Evolutionary conservation across 176 grass and related monocot species (phyloP).

Genomic region (Eremochloa ophiuroides): DNA sequence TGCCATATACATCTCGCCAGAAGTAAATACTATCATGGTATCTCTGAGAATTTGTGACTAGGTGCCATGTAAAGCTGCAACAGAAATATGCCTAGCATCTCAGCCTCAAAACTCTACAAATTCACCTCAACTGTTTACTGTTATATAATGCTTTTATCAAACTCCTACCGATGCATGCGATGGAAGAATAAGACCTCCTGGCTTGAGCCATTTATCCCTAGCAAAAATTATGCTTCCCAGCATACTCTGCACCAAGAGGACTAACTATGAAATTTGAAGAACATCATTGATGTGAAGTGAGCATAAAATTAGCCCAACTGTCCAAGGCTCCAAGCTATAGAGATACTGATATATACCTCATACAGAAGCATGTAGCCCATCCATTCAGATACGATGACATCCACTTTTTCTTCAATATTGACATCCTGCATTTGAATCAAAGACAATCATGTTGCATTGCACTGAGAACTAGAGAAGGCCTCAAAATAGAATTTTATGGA

Average conservation of each 20-base stretch:
- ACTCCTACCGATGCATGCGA: constrained; percentile 85
- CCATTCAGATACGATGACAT: constrained; percentile 99
- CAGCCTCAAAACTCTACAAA: constrained; percentile 17
- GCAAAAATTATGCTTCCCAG: constrained; percentile 94
- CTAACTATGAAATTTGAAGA: constrained; percentile 23
- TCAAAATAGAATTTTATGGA: constrained; percentile 17
- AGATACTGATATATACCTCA: constrained; percentile 56
- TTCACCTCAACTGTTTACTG: not conserved
- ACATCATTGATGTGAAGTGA: not conserved
- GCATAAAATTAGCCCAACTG: not conserved
- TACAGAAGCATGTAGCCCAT: constrained; percentile 98
- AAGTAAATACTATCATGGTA: constrained; percentile 94
- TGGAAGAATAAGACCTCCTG: constrained; percentile 95
- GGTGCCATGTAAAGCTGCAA: constrained; percentile 96
- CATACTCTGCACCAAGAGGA: constrained; percentile 72
- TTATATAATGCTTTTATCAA: not conserved
- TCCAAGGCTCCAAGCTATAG: constrained; percentile 23
- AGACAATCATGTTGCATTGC: not conserved
- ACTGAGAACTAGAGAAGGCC: too few relatives aligned
- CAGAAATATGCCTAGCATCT: constrained; percentile 16
- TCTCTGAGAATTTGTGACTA: constrained; percentile 71
- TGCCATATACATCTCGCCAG: constrained; percentile 95
- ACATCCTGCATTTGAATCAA: constrained; percentile 61
- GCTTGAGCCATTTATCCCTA: constrained; percentile 98
- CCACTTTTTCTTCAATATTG: constrained; percentile 87